Base-by-base conservation (phyloP, 1,284 basidiomycete genomes). In the Cryptococcus sp. region DNA sequence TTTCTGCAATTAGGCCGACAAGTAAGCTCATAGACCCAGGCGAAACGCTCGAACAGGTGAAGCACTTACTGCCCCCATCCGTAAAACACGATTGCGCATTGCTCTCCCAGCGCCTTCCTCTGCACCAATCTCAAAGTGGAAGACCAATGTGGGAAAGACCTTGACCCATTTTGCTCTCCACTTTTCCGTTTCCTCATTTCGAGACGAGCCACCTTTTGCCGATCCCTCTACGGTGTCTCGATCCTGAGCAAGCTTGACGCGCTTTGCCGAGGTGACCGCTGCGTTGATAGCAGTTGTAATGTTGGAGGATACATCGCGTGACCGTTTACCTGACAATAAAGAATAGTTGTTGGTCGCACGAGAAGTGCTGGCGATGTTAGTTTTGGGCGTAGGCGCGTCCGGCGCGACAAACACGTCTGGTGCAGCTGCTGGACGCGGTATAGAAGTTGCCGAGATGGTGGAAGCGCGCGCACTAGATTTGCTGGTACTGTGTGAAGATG, bases 111-210 rank as follows among this genome's bases (percentile, higher is more conserved):
- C 72, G 20, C 79, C 80, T 39, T 78, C 73, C 19, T 84, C 82
- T 22, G 81, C 74, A 48, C 83, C 83, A 25, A 73, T 57, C 54
- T 75, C 91, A 73, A 97, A 89, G 77, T 93, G 89, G 79, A 97
- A 95, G 19, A 82, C 84, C 80, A 88, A 92, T 25, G 77, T 81
- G 1, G 91, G 91, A 77, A 97, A 95, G 17, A 88, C 89, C 57
- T 85, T 85, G 54, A 83, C 84, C 78, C 93, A 97, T 80, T 93
- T 96, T 45, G 84, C 76, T 65, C 85, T 85, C 81, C 93, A 97
- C 65, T 90, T 87, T 19, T 83, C 81, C 60, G 85, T 83, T 65
- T 84, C 83, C 20, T 49, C 55, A 51, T 45, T 47, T 7, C 49
- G 50, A 37, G 8, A 34, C 13, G 8, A 34, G 29, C 29, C 29